Base-by-base conservation (phyloP, 371 early-diverging fungal species). In the Haplosporangium sp. region DNA sequence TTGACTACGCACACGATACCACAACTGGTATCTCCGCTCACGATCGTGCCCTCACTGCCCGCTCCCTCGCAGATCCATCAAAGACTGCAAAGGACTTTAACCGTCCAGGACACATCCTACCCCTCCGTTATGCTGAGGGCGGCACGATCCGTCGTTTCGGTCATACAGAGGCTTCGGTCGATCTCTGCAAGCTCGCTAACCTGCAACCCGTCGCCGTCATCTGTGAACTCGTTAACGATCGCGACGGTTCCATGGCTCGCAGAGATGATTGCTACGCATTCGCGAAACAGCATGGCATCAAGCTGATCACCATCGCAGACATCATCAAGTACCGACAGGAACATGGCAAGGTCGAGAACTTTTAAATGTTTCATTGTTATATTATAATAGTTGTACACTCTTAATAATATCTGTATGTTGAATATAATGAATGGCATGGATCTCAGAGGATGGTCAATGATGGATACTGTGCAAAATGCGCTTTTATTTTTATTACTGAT, bases 1-100 rank as follows among this genome's bases (percentile, higher is more conserved):
- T 95, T 9, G 98, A 99, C 70, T 92, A 90, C 62, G 85, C 86
- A 12, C 89, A 93, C 70, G 91, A 87, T 23, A 94, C 95, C 8
- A 93, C 98, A 2, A 98, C 99, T 6, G 99, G 98, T 40, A 97
- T 99, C 62, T 95, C 96, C 6, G 98, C 98, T 1, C 87, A 88
- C 45, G 98, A 98, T 79, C 91, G 99, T 47, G 89, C 96, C 45
- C 69, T 87, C 55, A 98, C 99, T 10, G 86, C 91, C 42, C 82
- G 87, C 1, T 86, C 92, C 14, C 83, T 99, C 45, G 96, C 96
- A 5, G 86, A 94, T 75, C 86, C 89, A 8, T 83, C 82, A 13
- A 83, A 86, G 67, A 83, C 85, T 10, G 66, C 79, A 18, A 87
- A 94, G 7, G 79, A 82, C n/a, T 94, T 99, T 64, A 85, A 86